Evolutionary conservation across 768 basidiomycete genomes (phyloP).

Genomic region (Pisolithus microcarpus): DNA sequence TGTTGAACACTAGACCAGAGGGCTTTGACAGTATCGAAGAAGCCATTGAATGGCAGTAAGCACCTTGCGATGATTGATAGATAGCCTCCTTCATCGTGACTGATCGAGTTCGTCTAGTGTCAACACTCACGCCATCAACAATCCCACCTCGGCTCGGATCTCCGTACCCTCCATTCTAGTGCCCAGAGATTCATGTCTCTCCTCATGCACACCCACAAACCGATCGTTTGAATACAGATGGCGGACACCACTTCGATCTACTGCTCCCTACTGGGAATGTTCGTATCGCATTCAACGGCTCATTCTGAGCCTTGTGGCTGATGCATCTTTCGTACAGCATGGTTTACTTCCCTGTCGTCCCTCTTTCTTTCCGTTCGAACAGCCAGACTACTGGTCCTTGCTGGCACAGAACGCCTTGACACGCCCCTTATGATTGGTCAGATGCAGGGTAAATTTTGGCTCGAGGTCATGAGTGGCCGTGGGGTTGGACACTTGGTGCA

Average conservation of each 20-base stretch:
- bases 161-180: slow-evolving; percentile 79
- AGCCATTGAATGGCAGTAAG: slow-evolving; percentile 95
- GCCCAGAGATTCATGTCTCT: slow-evolving; percentile 34
- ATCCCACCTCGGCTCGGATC: slow-evolving; percentile 73
- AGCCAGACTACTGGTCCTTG: slow-evolving; percentile 83
- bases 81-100: not conserved
- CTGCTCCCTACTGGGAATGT: slow-evolving; percentile 90
- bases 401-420: slow-evolving; percentile 90
- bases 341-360: slow-evolving; percentile 82
- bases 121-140: slow-evolving; percentile 74
- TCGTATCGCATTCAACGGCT: slow-evolving; percentile 14
- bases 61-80: slow-evolving; percentile 6
- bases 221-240: slow-evolving; percentile 45
- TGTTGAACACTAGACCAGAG: slow-evolving; percentile 79
- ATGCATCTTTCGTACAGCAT: slow-evolving; percentile 44
- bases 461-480: slow-evolving; percentile 61
- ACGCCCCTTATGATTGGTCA: slow-evolving; percentile 93
- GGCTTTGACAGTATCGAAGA: slow-evolving; percentile 79
- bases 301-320: not conserved
- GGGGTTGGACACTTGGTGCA: slow-evolving; percentile 92
- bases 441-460: slow-evolving; percentile 95
- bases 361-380: slow-evolving; percentile 71
- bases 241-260: slow-evolving; percentile 78
- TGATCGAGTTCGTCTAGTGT: slow-evolving; percentile 44
- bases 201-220: slow-evolving; percentile 22